Base-by-base conservation (phyloP, 257 asterid genomes). In the Datura wrightii region DNA sequence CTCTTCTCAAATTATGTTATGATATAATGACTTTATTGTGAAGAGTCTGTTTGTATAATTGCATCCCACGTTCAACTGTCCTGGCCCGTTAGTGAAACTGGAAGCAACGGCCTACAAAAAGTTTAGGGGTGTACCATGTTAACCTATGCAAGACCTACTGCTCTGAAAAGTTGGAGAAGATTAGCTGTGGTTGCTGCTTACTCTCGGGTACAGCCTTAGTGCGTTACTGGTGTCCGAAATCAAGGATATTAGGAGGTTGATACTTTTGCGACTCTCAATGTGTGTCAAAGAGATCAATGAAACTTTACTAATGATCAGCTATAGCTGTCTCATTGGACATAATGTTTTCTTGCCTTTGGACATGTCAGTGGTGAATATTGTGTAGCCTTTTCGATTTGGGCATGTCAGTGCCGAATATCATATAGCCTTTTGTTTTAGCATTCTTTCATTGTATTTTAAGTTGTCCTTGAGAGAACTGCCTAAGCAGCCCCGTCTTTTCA, bases 21-120 rank as follows among this genome's bases (percentile, higher is more conserved):
- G 81, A 48, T 74, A 48, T 48, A 24, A 48, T 24, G 80, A 72
- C 59, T 72, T 72, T 48, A 74, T 74, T 74, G 80, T 46, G 59
- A 74, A 74, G 80, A 46, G 42, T 74, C 42, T 15, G n/a, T 74
- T 39, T 39, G 42, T 39, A 4, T 24, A 24, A 24, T 74, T 74
- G 42, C 55, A 48, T 48, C 13, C 59, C 6, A 24, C 80, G 46
- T 72, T 24, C 59, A 48, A 8, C 60, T 48, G 81, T 48, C 59
- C 81, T 24, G 42, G 81, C 16, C 42, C 11, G 8, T 11, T 48
- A 13, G 60, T 72, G 58, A 48, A 15, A 48, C 55, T 74, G 14
- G 81, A 74, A 48, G 60, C 81, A 74, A 74, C 9, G 19, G 42
- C 56, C 10, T 48, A 19, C 24, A 74, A 39, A 15, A 48, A 46